Conservation (phyloP, 331 rosid species). For the Quercus lobata region DNA sequence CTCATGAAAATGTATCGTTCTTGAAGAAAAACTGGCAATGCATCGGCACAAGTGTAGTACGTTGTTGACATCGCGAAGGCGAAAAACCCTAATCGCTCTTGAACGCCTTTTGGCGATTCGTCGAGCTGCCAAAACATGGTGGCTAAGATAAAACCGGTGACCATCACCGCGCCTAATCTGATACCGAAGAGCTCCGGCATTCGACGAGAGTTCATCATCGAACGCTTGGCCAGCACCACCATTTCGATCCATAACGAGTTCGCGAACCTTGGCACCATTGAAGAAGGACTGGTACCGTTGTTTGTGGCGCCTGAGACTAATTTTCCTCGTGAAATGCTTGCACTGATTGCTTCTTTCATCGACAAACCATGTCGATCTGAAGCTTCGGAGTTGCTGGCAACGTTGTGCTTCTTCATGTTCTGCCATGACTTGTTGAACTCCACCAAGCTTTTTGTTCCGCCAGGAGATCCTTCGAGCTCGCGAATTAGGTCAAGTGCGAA, state of each 20-base stretch:
- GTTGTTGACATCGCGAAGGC: conserved; percentile 99
- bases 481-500: conserved; percentile 90
- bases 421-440: conserved; percentile 93
- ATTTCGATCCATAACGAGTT: conserved; percentile 76
- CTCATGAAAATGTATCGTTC: conserved; percentile 91
- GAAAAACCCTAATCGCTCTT: conserved; percentile 82
- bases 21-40: conserved; percentile 87
- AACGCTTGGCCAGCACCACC: conserved; percentile 57
- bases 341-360: conserved; percentile 86
- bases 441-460: conserved; percentile 67
- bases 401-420: conserved; percentile 34
- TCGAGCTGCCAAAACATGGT: conserved; percentile 85
- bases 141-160: conserved; percentile 80
- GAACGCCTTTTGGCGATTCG: conserved; percentile 67
- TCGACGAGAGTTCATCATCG: conserved; percentile 49
- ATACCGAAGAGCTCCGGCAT: conserved; percentile 78
- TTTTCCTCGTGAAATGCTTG: conserved; percentile 75
- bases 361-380: conserved; percentile 25
- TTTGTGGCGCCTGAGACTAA: conserved; percentile 74
- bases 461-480: conserved; percentile 74
- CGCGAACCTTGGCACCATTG: conserved; percentile 72
- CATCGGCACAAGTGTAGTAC: conserved; percentile 90
- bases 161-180: conserved; percentile 66
- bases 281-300: conserved; percentile 29
- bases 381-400: background rate